phyloP scores from a whole-genome alignment of 805 yeast species.

The Isabelozyma rhagii region DNA sequence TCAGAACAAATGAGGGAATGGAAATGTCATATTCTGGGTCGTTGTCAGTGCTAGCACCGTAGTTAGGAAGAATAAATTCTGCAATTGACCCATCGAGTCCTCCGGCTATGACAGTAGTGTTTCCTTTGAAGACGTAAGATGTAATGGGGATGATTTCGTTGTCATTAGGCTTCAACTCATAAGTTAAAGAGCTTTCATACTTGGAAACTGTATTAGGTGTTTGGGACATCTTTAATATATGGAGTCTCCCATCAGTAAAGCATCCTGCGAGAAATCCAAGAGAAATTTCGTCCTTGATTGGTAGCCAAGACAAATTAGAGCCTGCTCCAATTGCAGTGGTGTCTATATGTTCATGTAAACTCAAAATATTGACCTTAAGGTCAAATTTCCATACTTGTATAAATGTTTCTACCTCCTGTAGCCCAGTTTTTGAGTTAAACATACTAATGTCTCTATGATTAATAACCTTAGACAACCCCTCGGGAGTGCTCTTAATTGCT shows the following conservation, averaged over 20 bases:
- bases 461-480: conserved; percentile 16
- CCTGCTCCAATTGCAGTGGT: conserved; percentile 45
- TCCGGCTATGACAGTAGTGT: conserved; percentile 51
- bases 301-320: conserved; percentile 38
- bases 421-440: conserved; percentile 14
- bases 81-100: conserved; percentile 56
- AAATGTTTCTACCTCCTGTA: conserved; percentile 24
- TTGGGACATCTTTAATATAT: conserved; percentile 39
- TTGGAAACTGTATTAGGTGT: conserved; percentile 10
- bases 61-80: conserved; percentile 47
- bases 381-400: conserved; percentile 46
- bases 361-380: conserved; percentile 18
- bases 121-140: conserved; percentile 45
- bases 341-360: conserved; percentile 21
- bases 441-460: conserved; percentile 28
- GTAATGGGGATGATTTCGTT: conserved; percentile 30
- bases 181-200: conserved; percentile 22
- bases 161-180: conserved; percentile 6
- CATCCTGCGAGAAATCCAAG: conserved; percentile 49
- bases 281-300: conserved; percentile 18
- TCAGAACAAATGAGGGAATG: conserved; percentile 31
- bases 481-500: conserved; percentile 31
- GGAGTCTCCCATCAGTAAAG: conserved; percentile 57
- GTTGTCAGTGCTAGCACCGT: not conserved
- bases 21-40: conserved; percentile 10